Percentiles rank a stretch among this genome's conserved stretches.
Conservation (phyloP, 768 basidiomycete species). For the Termitomyces sp. region DNA sequence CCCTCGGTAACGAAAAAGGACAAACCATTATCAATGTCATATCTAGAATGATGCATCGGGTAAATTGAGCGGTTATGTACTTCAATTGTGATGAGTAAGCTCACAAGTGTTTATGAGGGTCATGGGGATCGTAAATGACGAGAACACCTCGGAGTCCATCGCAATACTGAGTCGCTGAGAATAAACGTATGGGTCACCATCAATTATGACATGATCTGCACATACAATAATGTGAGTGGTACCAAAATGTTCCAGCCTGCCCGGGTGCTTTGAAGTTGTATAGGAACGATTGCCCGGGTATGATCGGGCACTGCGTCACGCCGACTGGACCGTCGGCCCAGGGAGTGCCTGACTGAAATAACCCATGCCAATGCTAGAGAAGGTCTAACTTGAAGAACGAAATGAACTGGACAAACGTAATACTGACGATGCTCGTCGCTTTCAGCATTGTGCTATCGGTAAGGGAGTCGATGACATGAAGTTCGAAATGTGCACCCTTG, state of each 20-base stretch:
- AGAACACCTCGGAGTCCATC: background rate
- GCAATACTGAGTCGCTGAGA: slow-evolving; percentile 1
- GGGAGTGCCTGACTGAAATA: slow-evolving; percentile 8
- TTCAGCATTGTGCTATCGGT: background rate
- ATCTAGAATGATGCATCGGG: slow-evolving; percentile 10
- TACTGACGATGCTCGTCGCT: slow-evolving; percentile 5
- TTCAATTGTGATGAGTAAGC: background rate
- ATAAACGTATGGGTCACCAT: background rate
- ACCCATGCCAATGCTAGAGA: slow-evolving; percentile 11
- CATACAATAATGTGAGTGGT: slow-evolving; percentile 6
- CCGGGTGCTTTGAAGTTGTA: background rate
- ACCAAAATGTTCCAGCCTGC: slow-evolving; percentile 4
- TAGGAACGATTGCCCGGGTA: background rate
- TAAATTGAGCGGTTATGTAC: background rate
- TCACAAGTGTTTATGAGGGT: slow-evolving; percentile 25
- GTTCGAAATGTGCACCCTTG: slow-evolving; percentile 4
- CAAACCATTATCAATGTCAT: slow-evolving; percentile 44
- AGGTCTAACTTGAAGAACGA: slow-evolving; percentile 3
- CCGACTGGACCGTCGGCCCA: slow-evolving; percentile 15
- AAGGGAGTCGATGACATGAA: slow-evolving; percentile 5
- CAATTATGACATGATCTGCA: background rate
- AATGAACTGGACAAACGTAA: background rate
- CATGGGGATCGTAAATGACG: slow-evolving; percentile 11
- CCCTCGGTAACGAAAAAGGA: background rate
- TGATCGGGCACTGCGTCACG: slow-evolving; percentile 36